Percentiles rank a stretch among this genome's conserved stretches.
These are phyloP conservation scores for Vitis hybrid DNA, from an alignment of 177 flowering plant species.

Conservation along the genomic window DNA sequence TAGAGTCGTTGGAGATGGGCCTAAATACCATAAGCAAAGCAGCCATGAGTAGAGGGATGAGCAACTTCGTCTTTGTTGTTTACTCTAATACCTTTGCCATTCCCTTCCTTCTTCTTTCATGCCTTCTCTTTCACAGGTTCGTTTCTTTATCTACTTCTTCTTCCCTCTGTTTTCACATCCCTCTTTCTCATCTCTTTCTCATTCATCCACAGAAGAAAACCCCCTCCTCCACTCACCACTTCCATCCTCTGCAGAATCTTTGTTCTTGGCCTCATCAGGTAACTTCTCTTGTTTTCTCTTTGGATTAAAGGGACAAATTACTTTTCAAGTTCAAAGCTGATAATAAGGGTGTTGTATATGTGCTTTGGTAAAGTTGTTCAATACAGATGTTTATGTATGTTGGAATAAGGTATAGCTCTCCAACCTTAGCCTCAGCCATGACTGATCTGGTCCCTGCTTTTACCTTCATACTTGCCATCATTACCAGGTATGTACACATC, in stretches of 20 bases:
- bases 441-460: constrained; percentile 20
- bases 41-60: constrained; percentile 2
- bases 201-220: constrained; percentile 5
- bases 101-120: constrained; percentile 13
- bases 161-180: background rate
- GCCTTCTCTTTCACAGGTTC: constrained; percentile 18
- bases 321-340: background rate
- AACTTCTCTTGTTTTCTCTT: background rate
- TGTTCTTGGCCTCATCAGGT: constrained; percentile 16
- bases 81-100: constrained; percentile 19
- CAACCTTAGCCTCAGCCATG: constrained; percentile 21
- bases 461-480: constrained; percentile 22
- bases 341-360: no score
- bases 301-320: background rate
- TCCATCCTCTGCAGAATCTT: constrained; percentile 12
- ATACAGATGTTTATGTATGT: constrained; percentile 9
- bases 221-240: constrained; percentile 4
- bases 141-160: background rate
- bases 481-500: constrained; percentile 10
- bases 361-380: background rate
- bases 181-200: background rate
- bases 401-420: constrained; percentile 24
- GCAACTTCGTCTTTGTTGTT: constrained; percentile 11
- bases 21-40: background rate
- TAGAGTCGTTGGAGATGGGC: background rate